Evolutionary conservation across 140 eudicot species (phyloP), one percentile per base, ranked within the genome.

Genomic region (Flaveria floridana): DNA sequence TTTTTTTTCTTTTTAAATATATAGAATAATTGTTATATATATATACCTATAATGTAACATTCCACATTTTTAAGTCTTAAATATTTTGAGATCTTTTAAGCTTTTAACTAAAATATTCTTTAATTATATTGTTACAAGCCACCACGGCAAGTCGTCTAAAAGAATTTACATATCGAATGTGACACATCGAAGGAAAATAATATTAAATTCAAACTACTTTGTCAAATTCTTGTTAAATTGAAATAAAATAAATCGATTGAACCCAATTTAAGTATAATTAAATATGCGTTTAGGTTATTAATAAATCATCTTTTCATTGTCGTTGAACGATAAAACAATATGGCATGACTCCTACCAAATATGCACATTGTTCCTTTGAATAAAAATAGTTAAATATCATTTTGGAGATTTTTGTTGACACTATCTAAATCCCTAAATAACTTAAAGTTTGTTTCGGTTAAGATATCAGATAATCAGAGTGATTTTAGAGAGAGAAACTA

Each of bases 241-340:
- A 56, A 0, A 19, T 19, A 19, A 18, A 56, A 56, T 56, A 8
- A 19, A 56, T 56, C 21, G 28, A 1, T 18, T 2, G 18, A 55
- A 7, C 20, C 30, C 18, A 51, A 51, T 15, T 14, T 3, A 30
- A 30, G 37, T 30, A 30, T 14, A 51, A 50, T 50, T 13, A 50
- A 50, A 50, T n/a, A n/a, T 53, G 7, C 10, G 18, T 4, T 53
- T 57, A 16, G 16, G 4, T 8, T 75, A 56, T 48, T 44, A 7
- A 7, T 44, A 0, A 48, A 13, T 48, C 53, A 48, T 48, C 53
- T 48, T 10, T 10, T 68, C 69, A 56, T 68, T 39, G 69, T 64
- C 62, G 78, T 71, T 72, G 78, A 79, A 72, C 68, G 64, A 78
- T n/a, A 71, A 79, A 71, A 63, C 25, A 55, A 16, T n/a, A 10